Percentiles rank a stretch among this genome's conserved stretches.
phyloP scores from a whole-genome alignment of 129 eudicot species.

The Centaurea solstitialis region DNA sequence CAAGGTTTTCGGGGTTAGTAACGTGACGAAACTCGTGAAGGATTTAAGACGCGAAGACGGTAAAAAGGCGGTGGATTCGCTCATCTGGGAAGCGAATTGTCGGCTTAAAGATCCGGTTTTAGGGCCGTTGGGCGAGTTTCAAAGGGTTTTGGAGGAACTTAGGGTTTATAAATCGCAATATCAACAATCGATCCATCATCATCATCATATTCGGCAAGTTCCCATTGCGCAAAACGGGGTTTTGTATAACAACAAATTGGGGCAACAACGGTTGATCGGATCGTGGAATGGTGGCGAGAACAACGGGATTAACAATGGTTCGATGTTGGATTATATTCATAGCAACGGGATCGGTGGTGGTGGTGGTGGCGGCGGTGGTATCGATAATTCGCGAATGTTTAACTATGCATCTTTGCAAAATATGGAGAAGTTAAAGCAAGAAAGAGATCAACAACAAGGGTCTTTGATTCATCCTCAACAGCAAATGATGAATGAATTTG shows the following conservation, averaged over 20 bases:
- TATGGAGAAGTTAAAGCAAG: slow-evolving; percentile 42
- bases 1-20: slow-evolving; percentile 85
- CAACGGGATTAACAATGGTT: slow-evolving; percentile 25
- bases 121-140: slow-evolving; percentile 77
- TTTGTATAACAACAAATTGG: slow-evolving; percentile 25
- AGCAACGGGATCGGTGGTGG: slow-evolving; percentile 28
- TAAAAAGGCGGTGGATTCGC: slow-evolving; percentile 63
- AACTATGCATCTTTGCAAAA: slow-evolving; percentile 47
- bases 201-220: slow-evolving; percentile 34
- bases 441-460: slow-evolving; percentile 47
- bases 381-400: slow-evolving; percentile 38
- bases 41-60: slow-evolving; percentile 53
- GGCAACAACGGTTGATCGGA: slow-evolving; percentile 41
- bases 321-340: slow-evolving; percentile 31
- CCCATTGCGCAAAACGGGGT: slow-evolving; percentile 30
- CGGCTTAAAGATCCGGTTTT: slow-evolving; percentile 73
- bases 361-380: slow-evolving; percentile 10
- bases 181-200: slow-evolving; percentile 35
- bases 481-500: slow-evolving; percentile 45
- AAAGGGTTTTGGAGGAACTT: slow-evolving; percentile 65
- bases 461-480: slow-evolving; percentile 56
- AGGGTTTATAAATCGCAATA: slow-evolving; percentile 49
- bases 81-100: slow-evolving; percentile 82
- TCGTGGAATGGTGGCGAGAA: slow-evolving; percentile 36
- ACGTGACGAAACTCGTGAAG: slow-evolving; percentile 58